Percentiles rank a stretch among this genome's conserved stretches.
These are phyloP conservation scores for Lentinula sp. DNA, from an alignment of 768 basidiomycete genomes.

Conservation along the genomic window DNA sequence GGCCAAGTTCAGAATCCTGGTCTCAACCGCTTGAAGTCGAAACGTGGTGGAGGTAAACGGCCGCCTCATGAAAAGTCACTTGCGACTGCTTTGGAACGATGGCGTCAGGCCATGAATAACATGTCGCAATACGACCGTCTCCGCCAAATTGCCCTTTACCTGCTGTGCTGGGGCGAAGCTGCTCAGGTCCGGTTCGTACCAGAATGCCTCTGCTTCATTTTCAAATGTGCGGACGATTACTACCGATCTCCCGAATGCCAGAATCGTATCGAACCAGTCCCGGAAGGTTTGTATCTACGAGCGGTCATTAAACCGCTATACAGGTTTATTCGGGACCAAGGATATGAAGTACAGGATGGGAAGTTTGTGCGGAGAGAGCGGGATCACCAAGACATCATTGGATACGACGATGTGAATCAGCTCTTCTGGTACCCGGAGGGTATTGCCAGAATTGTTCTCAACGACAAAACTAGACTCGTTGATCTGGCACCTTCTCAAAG, in stretches of 20 bases:
- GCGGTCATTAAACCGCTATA: conserved; percentile 92
- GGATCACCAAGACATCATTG: conserved; percentile 93
- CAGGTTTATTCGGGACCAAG: conserved; percentile 94
- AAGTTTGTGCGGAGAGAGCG: conserved; percentile 90
- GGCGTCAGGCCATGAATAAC: conserved; percentile 97
- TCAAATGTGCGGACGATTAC: conserved; percentile 99
- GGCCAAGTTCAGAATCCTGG: conserved; percentile 91
- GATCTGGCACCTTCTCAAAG: conserved; percentile 88
- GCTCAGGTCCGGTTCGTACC: conserved; percentile 96
- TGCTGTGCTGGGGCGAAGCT: conserved; percentile 97
- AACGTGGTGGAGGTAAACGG: conserved; percentile 42
- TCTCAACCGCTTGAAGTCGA: conserved; percentile 74
- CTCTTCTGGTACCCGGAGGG: conserved; percentile 99
- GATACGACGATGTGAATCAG: conserved; percentile 99
- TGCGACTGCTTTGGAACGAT: conserved; percentile 80
- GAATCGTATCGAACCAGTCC: conserved; percentile 83
- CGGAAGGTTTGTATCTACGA: conserved; percentile 91
- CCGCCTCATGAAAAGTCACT: conserved; percentile 59
- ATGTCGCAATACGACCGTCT: conserved; percentile 99
- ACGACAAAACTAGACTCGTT: conserved; percentile 89
- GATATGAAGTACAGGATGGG: conserved; percentile 93
- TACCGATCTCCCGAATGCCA: conserved; percentile 99
- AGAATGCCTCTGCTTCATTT: conserved; percentile 97
- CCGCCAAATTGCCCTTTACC: conserved; percentile 90
- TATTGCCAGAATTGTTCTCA: conserved; percentile 83